Evolutionary conservation across 768 basidiomycete species (phyloP), one percentile per base, ranked within the genome.

Genomic region (Auricularia heimuer): DNA sequence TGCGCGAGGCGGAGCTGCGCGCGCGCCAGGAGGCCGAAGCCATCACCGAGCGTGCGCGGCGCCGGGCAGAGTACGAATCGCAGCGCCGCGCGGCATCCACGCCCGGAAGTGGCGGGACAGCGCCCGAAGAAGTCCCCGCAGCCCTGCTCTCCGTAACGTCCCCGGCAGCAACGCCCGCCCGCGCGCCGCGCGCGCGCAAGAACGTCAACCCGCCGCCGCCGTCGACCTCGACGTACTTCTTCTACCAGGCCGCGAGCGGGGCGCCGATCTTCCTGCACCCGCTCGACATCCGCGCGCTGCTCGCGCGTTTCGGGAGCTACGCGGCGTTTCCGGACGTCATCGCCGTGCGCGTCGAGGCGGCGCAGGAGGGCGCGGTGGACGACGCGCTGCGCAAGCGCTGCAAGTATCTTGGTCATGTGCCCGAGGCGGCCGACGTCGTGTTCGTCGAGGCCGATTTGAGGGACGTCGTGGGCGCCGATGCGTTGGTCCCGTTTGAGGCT

Each of bases 341-440:
- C 68, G 81, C 82, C 4, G 81, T 97, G 37, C 82, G 84, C n/a
- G 87, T 97, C 35, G 91, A 93, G 69, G 85, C 85, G 14, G 79
- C 83, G 29, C 80, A 84, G 2, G 88, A 91, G 73, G 84, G 90
- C 54, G 84, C 89, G 0, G 88, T 99, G 68, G 92, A 96, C 74
- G 94, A 95, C 66, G 94, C 97, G 66, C 79, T 99, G 34, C 87
- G 95, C 61, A 91, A 93, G 75, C 87, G 95, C 37, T 98, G 93
- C 80, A 96, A 95, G 73, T 98, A 98, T 74, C 87, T 99, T 67
- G 85, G 86, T 3, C 95, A 98, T 75, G 81, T 98, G 69, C 92
- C 95, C 1, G 88, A 92, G 65, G 88, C 92, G 54, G 88, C 92
- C 44, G 95, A 98, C 71, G 92, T 98, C 56, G 88, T 94, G 29